Conservation (phyloP, 1,284 basidiomycete species). For the Anthracocystis walkeri region DNA sequence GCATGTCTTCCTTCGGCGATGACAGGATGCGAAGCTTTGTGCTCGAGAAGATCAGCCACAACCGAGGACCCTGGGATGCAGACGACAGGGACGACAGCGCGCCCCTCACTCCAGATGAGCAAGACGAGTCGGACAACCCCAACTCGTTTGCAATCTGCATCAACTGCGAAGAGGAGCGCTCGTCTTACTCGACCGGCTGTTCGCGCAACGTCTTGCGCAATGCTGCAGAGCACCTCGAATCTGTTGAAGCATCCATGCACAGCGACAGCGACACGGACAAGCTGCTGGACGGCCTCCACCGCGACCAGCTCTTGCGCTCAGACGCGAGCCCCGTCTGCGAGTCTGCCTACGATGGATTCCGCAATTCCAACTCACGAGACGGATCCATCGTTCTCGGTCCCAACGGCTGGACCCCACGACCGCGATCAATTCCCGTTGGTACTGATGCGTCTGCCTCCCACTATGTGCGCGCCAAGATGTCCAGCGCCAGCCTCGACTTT, state of each 20-base stretch:
- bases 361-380: slow-evolving; percentile 27
- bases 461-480: slow-evolving; percentile 22
- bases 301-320: slow-evolving; percentile 72
- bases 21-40: background rate
- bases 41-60: background rate
- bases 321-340: slow-evolving; percentile 15
- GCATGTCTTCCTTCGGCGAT: background rate
- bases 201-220: slow-evolving; percentile 72
- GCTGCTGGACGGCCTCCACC: slow-evolving; percentile 74
- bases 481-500: slow-evolving; percentile 17
- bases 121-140: slow-evolving; percentile 76
- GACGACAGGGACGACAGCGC: slow-evolving; percentile 30
- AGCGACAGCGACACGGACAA: slow-evolving; percentile 74
- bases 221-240: slow-evolving; percentile 73
- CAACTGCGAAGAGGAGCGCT: slow-evolving; percentile 78
- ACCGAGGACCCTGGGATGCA: slow-evolving; percentile 1
- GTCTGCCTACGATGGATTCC: slow-evolving; percentile 16
- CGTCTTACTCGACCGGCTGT: slow-evolving; percentile 70
- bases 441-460: slow-evolving; percentile 37
- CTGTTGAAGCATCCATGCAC: slow-evolving; percentile 74
- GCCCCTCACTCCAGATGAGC: slow-evolving; percentile 37
- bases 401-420: slow-evolving; percentile 61
- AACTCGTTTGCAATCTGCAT: slow-evolving; percentile 83
- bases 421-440: slow-evolving; percentile 24
- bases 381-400: slow-evolving; percentile 61